These are phyloP conservation scores for Sclerotinia minor DNA, from an alignment of 2,329 filamentous ascomycete species.

Conservation along the genomic window DNA sequence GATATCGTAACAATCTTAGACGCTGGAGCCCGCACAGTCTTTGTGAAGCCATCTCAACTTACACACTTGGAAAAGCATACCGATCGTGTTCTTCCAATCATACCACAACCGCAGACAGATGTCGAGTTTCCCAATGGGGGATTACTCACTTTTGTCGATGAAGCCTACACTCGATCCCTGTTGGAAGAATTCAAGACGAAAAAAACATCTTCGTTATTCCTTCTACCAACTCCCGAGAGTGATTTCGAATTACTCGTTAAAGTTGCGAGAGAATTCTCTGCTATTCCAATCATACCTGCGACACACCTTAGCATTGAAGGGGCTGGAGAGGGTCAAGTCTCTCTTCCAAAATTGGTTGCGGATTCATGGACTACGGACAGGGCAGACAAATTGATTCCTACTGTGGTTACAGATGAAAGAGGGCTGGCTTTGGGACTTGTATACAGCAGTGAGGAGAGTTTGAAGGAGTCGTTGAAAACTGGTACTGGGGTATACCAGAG, in stretches of 20 bases:
- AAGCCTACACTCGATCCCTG: constrained; percentile 43
- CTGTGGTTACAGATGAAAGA: constrained; percentile 85
- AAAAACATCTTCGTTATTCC: constrained; percentile 40
- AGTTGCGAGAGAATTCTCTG: constrained; percentile 41
- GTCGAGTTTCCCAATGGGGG: constrained; percentile 39
- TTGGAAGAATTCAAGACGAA: constrained; percentile 34
- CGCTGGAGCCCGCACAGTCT: constrained; percentile 79
- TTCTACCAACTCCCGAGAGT: constrained; percentile 28
- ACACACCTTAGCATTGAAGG: constrained; percentile 66
- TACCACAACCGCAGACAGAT: constrained; percentile 23
- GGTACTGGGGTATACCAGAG: constrained; percentile 87
- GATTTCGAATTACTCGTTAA: constrained; percentile 31
- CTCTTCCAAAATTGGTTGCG: constrained; percentile 69
- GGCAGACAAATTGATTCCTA: constrained; percentile 80
- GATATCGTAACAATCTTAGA: constrained; percentile 82
- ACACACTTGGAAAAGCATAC: constrained; percentile 57
- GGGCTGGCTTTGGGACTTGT: constrained; percentile 84
- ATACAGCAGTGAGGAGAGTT: constrained; percentile 90
- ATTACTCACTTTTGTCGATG: constrained; percentile 43
- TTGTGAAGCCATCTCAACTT: constrained; percentile 73
- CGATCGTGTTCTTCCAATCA: constrained; percentile 55
- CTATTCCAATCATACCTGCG: constrained; percentile 74
- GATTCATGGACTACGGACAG: constrained; percentile 78
- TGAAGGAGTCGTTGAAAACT: constrained; percentile 80
- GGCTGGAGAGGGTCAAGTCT: constrained; percentile 59